Evolutionary conservation across 345 rosid genomes (phyloP).

Genomic region (Lagerstroemia speciosa): DNA sequence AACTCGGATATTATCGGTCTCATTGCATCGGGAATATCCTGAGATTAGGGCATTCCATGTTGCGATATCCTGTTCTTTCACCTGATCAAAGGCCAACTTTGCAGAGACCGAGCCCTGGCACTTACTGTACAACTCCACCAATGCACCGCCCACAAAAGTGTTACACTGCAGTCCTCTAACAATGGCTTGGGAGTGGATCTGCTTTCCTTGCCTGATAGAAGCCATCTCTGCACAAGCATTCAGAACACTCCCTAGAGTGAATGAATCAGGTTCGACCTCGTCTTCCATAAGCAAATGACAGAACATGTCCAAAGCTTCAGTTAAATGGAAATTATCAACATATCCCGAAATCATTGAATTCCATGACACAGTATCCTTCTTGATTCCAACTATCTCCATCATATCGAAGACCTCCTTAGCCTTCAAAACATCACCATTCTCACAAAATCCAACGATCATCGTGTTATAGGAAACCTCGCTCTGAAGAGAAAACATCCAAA

Average conservation of each 20-base stretch:
- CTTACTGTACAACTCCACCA: constrained; percentile 50
- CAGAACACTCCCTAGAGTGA: constrained; percentile 53
- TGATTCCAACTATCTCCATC: constrained; percentile 31
- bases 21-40: constrained; percentile 43
- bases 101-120: constrained; percentile 27
- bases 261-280: constrained; percentile 32
- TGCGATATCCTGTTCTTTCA: constrained; percentile 24
- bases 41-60: constrained; percentile 55
- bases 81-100: constrained; percentile 33
- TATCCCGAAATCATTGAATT: constrained; percentile 56
- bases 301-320: constrained; percentile 38
- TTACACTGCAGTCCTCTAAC: constrained; percentile 36
- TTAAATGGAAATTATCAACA: constrained; percentile 29
- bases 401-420: constrained; percentile 37
- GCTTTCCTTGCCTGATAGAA: constrained; percentile 33
- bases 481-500: constrained; percentile 34
- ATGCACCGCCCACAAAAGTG: constrained; percentile 54
- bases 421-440: constrained; percentile 32
- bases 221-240: constrained; percentile 42
- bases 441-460: constrained; percentile 50
- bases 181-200: constrained; percentile 38
- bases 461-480: constrained; percentile 47
- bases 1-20: constrained; percentile 17
- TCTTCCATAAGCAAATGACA: constrained; percentile 28
- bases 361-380: constrained; percentile 45